Evolutionary conservation across 768 basidiomycete genomes (phyloP).

Genomic region (Pleurotus sapidus): DNA sequence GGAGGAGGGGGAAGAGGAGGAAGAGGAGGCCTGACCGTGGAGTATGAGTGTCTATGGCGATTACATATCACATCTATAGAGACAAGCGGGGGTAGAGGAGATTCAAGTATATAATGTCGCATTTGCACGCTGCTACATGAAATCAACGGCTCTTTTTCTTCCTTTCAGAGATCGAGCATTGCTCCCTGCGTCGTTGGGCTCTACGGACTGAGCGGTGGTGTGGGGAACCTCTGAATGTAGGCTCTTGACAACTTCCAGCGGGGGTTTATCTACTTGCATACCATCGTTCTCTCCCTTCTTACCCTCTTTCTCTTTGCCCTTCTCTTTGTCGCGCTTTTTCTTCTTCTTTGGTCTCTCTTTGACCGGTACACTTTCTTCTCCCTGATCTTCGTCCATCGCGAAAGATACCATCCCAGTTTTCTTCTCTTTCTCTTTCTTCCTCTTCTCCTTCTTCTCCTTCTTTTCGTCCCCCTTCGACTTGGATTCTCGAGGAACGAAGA

Average conservation of each 20-base stretch:
- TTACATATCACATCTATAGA: background rate
- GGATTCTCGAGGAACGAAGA: conserved; percentile 71
- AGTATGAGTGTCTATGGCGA: too few species aligned
- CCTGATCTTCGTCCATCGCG: conserved; percentile 60
- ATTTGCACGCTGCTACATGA: conserved; percentile 43
- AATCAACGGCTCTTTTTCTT: conserved; percentile 74
- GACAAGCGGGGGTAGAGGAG: too few species aligned
- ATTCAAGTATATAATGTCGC: too few species aligned
- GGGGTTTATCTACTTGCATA: conserved; percentile 71
- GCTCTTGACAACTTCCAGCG: conserved; percentile 44
- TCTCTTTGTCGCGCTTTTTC: conserved; percentile 39
- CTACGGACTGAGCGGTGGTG: conserved; percentile 10
- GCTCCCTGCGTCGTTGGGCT: conserved; percentile 17
- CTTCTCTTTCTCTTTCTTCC: conserved; percentile 41
- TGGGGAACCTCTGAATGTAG: conserved; percentile 18
- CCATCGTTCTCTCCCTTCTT: conserved; percentile 41
- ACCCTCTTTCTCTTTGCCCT: conserved; percentile 23
- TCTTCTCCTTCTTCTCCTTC: conserved; percentile 49
- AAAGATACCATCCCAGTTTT: conserved; percentile 67
- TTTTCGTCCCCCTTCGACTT: conserved; percentile 43
- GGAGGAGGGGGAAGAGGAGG: conserved; percentile 22
- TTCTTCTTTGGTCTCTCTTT: conserved; percentile 42
- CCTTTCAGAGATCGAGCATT: conserved; percentile 33
- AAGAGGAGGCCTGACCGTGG: background rate
- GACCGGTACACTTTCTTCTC: conserved; percentile 29